Evolutionary conservation across 192 early-diverging fungal species (phyloP).

Genomic region (Rhizophagus clarus): DNA sequence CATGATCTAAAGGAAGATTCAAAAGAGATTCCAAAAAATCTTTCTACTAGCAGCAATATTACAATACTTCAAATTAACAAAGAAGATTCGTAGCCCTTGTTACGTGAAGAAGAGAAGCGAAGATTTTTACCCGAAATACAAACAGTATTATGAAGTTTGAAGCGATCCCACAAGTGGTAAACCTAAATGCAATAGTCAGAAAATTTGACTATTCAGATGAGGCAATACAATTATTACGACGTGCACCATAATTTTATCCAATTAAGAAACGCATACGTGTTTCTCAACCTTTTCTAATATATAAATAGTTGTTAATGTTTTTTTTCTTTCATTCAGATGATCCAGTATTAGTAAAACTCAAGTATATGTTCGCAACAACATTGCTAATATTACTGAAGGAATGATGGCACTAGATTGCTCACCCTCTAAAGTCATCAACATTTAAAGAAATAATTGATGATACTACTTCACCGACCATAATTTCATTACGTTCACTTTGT

Average conservation of each 20-base stretch:
- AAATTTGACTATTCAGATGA: slow-evolving; percentile 25
- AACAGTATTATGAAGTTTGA: slow-evolving; percentile 22
- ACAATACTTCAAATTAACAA: slow-evolving; percentile 21
- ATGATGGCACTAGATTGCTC: slow-evolving; percentile 23
- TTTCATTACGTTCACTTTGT: slow-evolving; percentile 27
- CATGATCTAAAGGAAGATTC: slow-evolving; percentile 8
- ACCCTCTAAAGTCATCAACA: slow-evolving; percentile 14
- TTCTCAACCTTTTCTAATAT: background rate
- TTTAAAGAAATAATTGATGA: background rate
- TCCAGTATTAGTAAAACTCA: slow-evolving; percentile 26
- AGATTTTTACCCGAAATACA: slow-evolving; percentile 28
- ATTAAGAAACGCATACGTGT: background rate
- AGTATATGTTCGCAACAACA: slow-evolving; percentile 21
- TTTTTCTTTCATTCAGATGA: slow-evolving; percentile 20
- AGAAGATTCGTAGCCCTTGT: slow-evolving; percentile 7
- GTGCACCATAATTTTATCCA: slow-evolving; percentile 28
- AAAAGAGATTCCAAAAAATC: background rate
- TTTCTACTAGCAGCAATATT: background rate
- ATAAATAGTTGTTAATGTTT: background rate
- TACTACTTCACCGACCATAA: background rate
- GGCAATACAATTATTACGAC: slow-evolving; percentile 24
- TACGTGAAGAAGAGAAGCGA: slow-evolving; percentile 23
- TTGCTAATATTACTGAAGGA: slow-evolving; percentile 29
- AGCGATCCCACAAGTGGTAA: slow-evolving; percentile 15
- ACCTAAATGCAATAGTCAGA: slow-evolving; percentile 22